phyloP scores from a whole-genome alignment of 208 protist species.

The Trypanosomatidae sp. region DNA sequence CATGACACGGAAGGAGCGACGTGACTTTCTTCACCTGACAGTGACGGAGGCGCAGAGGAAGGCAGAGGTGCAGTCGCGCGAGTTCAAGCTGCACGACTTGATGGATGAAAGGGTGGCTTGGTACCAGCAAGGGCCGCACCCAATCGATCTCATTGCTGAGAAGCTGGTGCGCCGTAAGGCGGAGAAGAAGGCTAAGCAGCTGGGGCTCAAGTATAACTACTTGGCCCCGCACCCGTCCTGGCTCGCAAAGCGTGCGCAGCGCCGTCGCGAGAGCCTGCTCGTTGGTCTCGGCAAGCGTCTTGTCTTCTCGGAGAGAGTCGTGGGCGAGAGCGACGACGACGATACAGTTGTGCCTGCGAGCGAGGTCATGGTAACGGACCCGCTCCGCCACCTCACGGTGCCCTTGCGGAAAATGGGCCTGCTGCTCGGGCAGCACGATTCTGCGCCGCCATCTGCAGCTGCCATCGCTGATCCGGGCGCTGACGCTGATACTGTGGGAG shows the following conservation, averaged over 20 bases:
- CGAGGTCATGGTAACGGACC: conserved; percentile 41
- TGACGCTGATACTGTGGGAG: background rate
- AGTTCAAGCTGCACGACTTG: conserved; percentile 77
- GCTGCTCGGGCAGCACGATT: conserved; percentile 9
- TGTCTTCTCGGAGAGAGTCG: conserved; percentile 36
- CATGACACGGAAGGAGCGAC: conserved; percentile 84
- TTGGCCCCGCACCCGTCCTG: conserved; percentile 84
- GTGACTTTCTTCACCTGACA: conserved; percentile 73
- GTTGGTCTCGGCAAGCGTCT: conserved; percentile 71
- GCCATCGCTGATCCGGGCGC: background rate
- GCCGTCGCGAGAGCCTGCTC: conserved; percentile 62
- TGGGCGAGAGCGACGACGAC: conserved; percentile 47
- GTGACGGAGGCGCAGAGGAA: conserved; percentile 60
- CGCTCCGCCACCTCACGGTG: conserved; percentile 41
- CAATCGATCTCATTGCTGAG: conserved; percentile 85
- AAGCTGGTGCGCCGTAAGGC: conserved; percentile 81
- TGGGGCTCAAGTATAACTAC: conserved; percentile 87
- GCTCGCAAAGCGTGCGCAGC: conserved; percentile 68
- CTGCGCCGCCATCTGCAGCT: background rate
- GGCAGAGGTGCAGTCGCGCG: conserved; percentile 56
- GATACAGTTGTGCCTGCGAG: conserved; percentile 8
- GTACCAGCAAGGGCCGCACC: conserved; percentile 89
- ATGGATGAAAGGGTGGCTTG: conserved; percentile 85
- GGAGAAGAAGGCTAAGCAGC: conserved; percentile 76
- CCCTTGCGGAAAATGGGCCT: conserved; percentile 34